Base-by-base conservation (phyloP, 2,329 filamentous ascomycete species). In the Pseudogymnoascus sp. region DNA sequence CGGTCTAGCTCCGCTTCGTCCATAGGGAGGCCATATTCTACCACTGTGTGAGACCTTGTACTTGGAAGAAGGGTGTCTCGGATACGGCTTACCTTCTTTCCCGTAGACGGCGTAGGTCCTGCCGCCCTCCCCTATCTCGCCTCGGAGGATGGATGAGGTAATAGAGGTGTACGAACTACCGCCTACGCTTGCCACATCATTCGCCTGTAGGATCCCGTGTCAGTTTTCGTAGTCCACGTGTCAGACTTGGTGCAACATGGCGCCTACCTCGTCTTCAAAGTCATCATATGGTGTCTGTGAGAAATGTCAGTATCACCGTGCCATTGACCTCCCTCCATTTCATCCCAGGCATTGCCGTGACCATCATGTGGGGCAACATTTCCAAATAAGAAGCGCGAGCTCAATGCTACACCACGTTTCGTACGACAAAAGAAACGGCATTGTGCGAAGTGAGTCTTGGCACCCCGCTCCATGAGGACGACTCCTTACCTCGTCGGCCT, bases 11-110 rank as follows among this genome's bases (percentile, higher is more conserved):
- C 67, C 4, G 65, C 63, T 37, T 68, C 66, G 36, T 68, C 67
- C 63, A 68, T 68, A n/a, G 66, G 66, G n/a, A 62, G 62, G 28
- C 66, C 65, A 62, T 68, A 68, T 41, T 68, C 66, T 67, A 13
- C n/a, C 25, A 14, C n/a, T 13, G 5, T 13, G n/a, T 57, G n/a
- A 57, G 48, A 57, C n/a, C 10, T 34, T 13, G 5, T 13, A 13
- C 48, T 57, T 7, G 8, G 14, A 31, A 10, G 34, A 57, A n/a
- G 10, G n/a, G 11, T 34, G n/a, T 57, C 48, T 13, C n/a, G 48
- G n/a, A 14, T 4, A 13, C 1, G 25, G 25, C 25, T 19, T 31
- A 65, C 64, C 64, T 64, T 65, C 64, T 57, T 62, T 65, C 5
- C 62, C 64, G 48, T 65, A 65, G 14, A 63, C 60, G 19, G 64